Conservation (phyloP, 805 yeast genomes). For the Lachancea fermentati region DNA sequence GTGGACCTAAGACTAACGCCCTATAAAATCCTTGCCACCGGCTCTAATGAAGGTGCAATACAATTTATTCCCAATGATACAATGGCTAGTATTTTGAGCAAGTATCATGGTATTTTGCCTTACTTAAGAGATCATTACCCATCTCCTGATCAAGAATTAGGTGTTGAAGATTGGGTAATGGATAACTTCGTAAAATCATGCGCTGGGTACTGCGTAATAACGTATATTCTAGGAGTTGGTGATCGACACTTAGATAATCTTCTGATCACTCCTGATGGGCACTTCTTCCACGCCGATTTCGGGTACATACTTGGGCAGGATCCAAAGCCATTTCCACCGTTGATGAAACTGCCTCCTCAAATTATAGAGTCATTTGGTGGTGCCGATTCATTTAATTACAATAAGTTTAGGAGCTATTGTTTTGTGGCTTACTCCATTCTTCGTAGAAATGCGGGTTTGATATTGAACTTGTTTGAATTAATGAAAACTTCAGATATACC, state of each 20-base stretch:
- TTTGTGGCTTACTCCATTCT: slow-evolving; percentile 89
- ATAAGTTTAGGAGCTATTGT: slow-evolving; percentile 84
- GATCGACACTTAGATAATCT: slow-evolving; percentile 94
- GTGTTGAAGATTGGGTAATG: slow-evolving; percentile 55
- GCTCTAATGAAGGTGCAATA: slow-evolving; percentile 85
- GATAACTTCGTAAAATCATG: slow-evolving; percentile 92
- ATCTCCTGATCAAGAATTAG: slow-evolving; percentile 35
- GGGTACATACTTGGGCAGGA: slow-evolving; percentile 96
- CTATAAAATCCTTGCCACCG: slow-evolving; percentile 84
- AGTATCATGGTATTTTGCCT: slow-evolving; percentile 69
- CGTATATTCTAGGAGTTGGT: slow-evolving; percentile 92
- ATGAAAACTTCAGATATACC: slow-evolving; percentile 94
- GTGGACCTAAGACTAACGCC: slow-evolving; percentile 85
- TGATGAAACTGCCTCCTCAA: slow-evolving; percentile 96
- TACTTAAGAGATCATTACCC: slow-evolving; percentile 65
- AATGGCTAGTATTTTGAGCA: slow-evolving; percentile 67
- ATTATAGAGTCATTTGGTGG: slow-evolving; percentile 99
- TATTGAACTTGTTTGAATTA: slow-evolving; percentile 82
- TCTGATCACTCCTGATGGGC: slow-evolving; percentile 73
- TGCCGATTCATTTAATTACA: slow-evolving; percentile 73
- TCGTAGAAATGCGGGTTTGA: slow-evolving; percentile 83
- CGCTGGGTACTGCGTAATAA: slow-evolving; percentile 96
- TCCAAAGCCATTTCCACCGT: slow-evolving; percentile 97
- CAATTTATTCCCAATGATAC: slow-evolving; percentile 95
- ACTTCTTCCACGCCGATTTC: slow-evolving; percentile 95